Evolutionary conservation across 2,329 filamentous ascomycete genomes (phyloP).

Genomic region (Elsinoe batatas): DNA sequence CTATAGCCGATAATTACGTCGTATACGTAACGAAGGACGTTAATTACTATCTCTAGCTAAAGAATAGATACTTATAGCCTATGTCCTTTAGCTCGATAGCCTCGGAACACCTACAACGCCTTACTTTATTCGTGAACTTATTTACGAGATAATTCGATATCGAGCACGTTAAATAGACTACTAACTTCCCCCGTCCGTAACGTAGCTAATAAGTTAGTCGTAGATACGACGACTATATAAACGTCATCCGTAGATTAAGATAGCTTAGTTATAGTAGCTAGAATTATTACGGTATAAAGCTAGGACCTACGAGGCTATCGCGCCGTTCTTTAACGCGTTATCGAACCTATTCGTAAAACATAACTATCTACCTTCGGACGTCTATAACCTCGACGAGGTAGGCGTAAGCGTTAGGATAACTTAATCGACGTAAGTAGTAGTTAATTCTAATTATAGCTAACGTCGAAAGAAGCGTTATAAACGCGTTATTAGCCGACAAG

Average conservation of each 20-base stretch:
- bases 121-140: no score
- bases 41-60: no score
- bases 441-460: background rate
- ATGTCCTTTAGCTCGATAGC: no score
- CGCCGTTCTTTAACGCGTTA: background rate
- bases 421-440: background rate
- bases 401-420: background rate
- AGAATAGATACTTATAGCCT: no score
- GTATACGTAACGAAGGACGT: no score
- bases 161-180: no score
- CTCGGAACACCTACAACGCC: no score
- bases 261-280: background rate
- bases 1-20: no score
- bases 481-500: background rate
- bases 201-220: no score
- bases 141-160: no score
- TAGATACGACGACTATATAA: background rate
- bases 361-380: background rate
- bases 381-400: background rate
- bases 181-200: no score
- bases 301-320: background rate
- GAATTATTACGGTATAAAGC: background rate
- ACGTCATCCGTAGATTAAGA: background rate
- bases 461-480: background rate
- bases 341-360: background rate